These are phyloP conservation scores for Phytopythium cucurbitacearum DNA, from an alignment of 352 stramenopile species.

Conservation along the genomic window DNA sequence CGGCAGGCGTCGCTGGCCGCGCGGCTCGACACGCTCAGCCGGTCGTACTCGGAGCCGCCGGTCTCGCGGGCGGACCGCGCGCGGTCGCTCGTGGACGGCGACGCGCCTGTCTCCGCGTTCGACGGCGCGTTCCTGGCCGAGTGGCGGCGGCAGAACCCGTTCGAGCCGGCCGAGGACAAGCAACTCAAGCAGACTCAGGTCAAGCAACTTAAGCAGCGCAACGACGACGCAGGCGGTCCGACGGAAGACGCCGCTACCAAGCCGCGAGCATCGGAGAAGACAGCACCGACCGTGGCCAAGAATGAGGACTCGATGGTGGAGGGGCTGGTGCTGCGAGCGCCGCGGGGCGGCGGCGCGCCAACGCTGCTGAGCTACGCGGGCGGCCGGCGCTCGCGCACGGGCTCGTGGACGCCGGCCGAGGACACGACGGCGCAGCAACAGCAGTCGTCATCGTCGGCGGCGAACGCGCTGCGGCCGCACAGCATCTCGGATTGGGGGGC, in stretches of 20 bases:
- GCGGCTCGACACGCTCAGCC: too few relatives aligned
- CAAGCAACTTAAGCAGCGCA: too few relatives aligned
- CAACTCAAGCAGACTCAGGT: too few relatives aligned
- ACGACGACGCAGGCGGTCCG: background rate
- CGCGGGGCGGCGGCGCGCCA: constrained; percentile 34
- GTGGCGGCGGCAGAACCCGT: too few relatives aligned
- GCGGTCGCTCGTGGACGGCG: too few relatives aligned
- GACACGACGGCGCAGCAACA: background rate
- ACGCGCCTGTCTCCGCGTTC: too few relatives aligned
- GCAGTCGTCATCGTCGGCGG: too few relatives aligned
- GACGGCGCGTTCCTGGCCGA: too few relatives aligned
- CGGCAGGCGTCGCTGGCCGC: too few relatives aligned
- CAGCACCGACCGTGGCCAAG: constrained; percentile 4
- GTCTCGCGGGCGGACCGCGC: too few relatives aligned
- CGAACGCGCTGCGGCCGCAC: constrained; percentile 9
- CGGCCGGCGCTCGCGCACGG: constrained; percentile 28
- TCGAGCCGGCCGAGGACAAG: too few relatives aligned
- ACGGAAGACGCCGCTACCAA: constrained; percentile 6
- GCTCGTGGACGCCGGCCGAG: constrained; percentile 57
- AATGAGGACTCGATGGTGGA: constrained; percentile 14
- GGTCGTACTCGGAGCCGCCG: too few relatives aligned
- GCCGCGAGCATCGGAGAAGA: constrained; percentile 4
- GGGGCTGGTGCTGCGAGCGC: constrained; percentile 29
- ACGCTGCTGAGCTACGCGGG: constrained; percentile 52
- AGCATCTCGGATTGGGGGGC: constrained; percentile 50